A percentile compares a stretch with the other conserved stretches of the same genome.
phyloP scores from a whole-genome alignment of 2,329 filamentous ascomycete species.

The Penicillium sp. region DNA sequence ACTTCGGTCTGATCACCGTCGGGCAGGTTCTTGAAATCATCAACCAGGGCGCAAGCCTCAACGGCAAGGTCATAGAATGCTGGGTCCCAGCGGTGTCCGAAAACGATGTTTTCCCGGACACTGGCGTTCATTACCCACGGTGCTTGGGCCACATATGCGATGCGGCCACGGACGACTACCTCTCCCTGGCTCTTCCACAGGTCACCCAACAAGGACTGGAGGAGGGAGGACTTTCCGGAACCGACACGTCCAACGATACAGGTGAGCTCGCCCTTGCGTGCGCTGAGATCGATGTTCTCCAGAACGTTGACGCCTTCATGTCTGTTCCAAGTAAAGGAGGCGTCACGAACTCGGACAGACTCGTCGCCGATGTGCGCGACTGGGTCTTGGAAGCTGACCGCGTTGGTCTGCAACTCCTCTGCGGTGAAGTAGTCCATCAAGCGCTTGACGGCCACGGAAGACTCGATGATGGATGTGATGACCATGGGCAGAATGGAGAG shows the following conservation, averaged over 20 bases:
- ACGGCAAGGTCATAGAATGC: conserved; percentile 93
- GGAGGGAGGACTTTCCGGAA: conserved; percentile 87
- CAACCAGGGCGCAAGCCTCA: conserved; percentile 82
- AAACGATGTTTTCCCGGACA: conserved; percentile 95
- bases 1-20: conserved; percentile 97
- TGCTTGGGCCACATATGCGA: conserved; percentile 90
- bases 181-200: conserved; percentile 85
- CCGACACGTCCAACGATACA: conserved; percentile 96
- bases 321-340: conserved; percentile 92
- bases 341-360: conserved; percentile 78
- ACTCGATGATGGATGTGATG: conserved; percentile 93
- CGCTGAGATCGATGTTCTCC: conserved; percentile 81
- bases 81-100: conserved; percentile 91
- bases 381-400: conserved; percentile 69
- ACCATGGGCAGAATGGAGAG: conserved; percentile 95
- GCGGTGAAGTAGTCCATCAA: conserved; percentile 82
- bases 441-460: conserved; percentile 85
- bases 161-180: conserved; percentile 76
- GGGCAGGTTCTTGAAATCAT: conserved; percentile 89
- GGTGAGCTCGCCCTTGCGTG: conserved; percentile 87
- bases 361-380: conserved; percentile 81
- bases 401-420: conserved; percentile 86
- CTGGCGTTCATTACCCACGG: conserved; percentile 98
- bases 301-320: conserved; percentile 69
- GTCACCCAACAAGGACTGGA: conserved; percentile 86